These are phyloP conservation scores for Chloranthus sessilifolius DNA, from an alignment of 164 flowering plant species.

Conservation along the genomic window DNA sequence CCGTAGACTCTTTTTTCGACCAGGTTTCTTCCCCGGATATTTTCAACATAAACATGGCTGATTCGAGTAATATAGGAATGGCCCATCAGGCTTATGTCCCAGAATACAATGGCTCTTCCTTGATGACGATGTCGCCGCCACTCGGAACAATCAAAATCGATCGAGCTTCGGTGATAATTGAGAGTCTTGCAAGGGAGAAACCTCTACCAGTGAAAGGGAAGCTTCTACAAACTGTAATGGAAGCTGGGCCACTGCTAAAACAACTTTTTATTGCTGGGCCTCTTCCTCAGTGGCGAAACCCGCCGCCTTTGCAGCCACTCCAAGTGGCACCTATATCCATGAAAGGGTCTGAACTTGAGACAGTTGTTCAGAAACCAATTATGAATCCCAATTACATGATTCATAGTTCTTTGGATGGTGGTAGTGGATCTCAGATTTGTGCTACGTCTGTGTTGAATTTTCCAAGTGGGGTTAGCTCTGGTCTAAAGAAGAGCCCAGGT, in stretches of 20 bases:
- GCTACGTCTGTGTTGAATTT: constrained; percentile 36
- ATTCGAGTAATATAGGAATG: constrained; percentile 19
- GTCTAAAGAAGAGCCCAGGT: constrained; percentile 11
- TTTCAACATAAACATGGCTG: constrained; percentile 30
- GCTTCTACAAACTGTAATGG: constrained; percentile 63
- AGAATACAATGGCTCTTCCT: constrained; percentile 6
- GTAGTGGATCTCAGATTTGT: constrained; percentile 27
- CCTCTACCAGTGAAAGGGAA: constrained; percentile 65
- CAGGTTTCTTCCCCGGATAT: constrained; percentile 49
- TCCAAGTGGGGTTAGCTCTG: constrained; percentile 16
- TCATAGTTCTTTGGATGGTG: constrained; percentile 12
- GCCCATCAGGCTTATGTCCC: constrained; percentile 17
- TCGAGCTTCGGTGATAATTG: constrained; percentile 28
- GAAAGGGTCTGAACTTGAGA: constrained; percentile 19
- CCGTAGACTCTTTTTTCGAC: constrained; percentile 54
- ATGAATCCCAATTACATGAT: not conserved
- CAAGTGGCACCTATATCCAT: constrained; percentile 44
- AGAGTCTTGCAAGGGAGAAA: constrained; percentile 36
- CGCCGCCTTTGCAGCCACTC: constrained; percentile 46
- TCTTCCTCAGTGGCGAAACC: constrained; percentile 69
- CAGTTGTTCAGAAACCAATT: constrained; percentile 9
- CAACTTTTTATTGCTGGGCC: constrained; percentile 74
- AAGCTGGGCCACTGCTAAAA: constrained; percentile 74
- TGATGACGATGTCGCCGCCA: constrained; percentile 7
- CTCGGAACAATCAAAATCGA: constrained; percentile 13